phyloP scores from a whole-genome alignment of 23 red algal species.

The Cyanidioschyzon merolae region DNA sequence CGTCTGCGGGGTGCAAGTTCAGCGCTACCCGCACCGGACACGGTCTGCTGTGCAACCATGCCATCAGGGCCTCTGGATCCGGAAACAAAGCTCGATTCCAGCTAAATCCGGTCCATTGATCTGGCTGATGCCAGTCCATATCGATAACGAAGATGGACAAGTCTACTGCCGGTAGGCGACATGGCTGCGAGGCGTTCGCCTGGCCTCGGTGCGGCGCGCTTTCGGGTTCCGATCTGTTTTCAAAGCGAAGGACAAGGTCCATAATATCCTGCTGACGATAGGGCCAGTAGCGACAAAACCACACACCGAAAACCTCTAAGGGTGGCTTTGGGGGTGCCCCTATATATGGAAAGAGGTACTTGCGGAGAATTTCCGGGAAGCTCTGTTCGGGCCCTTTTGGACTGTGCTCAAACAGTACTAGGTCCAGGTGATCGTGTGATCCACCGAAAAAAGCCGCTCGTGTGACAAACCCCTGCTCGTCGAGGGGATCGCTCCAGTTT shows the following conservation, averaged over 20 bases:
- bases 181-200: no score
- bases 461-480: background rate
- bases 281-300: conserved; percentile 26
- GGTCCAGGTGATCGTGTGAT: background rate
- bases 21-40: background rate
- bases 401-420: background rate
- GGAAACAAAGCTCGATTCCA: conserved; percentile 32
- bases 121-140: conserved; percentile 32
- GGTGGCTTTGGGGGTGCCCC: conserved; percentile 1
- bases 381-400: background rate
- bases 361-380: background rate
- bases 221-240: background rate
- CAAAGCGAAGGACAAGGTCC: conserved; percentile 1
- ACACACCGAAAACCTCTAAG: background rate
- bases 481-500: conserved; percentile 10
- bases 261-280: conserved; percentile 7
- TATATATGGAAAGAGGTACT: conserved; percentile 25
- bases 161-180: background rate
- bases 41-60: conserved; percentile 18
- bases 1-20: conserved; percentile 31
- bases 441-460: background rate
- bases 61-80: conserved; percentile 16
- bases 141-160: conserved; percentile 21
- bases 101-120: conserved; percentile 29
- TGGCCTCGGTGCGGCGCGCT: background rate